Evolutionary conservation across 2,329 filamentous ascomycete genomes (phyloP).

Genomic region (Arthroderma sp.): DNA sequence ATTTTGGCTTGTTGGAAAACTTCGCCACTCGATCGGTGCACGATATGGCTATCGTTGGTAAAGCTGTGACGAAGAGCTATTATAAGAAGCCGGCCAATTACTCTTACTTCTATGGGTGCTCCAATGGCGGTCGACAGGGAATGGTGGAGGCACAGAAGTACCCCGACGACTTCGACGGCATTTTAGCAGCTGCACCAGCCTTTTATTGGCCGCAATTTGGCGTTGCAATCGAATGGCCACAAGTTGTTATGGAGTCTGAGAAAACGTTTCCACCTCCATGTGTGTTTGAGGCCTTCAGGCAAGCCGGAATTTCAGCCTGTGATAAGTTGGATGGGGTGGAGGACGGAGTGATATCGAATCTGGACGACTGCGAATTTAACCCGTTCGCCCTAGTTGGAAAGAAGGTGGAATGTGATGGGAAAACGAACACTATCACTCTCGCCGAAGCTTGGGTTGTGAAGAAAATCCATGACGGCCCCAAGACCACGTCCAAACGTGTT

Average conservation of each 20-base stretch:
- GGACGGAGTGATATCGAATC: background rate
- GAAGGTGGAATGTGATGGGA: background rate
- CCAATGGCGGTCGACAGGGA: constrained; percentile 5
- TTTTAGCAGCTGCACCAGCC: constrained; percentile 2
- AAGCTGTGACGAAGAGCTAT: background rate
- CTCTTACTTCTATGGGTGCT: constrained; percentile 6
- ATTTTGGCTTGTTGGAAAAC: background rate
- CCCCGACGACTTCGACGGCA: constrained; percentile 4
- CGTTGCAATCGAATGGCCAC: background rate
- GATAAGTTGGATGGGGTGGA: background rate
- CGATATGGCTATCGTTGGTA: background rate
- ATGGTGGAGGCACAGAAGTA: constrained; percentile 3
- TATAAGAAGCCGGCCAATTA: constrained; percentile 1
- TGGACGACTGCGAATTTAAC: background rate
- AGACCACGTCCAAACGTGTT: background rate
- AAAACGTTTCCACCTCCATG: background rate
- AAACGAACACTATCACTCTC: background rate
- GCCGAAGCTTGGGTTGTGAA: background rate
- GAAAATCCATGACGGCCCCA: background rate
- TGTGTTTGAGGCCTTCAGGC: background rate
- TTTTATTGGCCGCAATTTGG: background rate
- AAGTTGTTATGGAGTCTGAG: background rate
- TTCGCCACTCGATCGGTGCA: background rate
- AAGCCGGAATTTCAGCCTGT: background rate
- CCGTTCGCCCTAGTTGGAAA: background rate